A percentile compares a stretch with the other conserved stretches of the same genome.
Evolutionary conservation across 306 rosid genomes (phyloP).

Genomic region (Astragalus membranaceus): DNA sequence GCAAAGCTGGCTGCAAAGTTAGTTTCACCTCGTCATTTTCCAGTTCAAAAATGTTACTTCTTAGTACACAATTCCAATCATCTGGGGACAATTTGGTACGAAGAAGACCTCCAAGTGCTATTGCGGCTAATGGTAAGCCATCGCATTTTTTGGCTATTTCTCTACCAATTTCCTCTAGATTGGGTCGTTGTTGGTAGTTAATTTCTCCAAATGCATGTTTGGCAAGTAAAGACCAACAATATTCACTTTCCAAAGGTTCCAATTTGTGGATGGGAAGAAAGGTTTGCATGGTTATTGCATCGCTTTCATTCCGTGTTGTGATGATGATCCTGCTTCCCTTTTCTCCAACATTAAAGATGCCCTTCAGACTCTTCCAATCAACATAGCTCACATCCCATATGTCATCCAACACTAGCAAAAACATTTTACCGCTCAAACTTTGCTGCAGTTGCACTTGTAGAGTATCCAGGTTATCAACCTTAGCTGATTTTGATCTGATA

Average conservation of each 20-base stretch:
- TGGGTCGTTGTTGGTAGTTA: background rate
- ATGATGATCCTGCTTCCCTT: background rate
- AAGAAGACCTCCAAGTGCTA: constrained; percentile 30
- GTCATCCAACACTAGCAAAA: constrained; percentile 38
- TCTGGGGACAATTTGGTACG: constrained; percentile 7
- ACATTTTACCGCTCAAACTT: constrained; percentile 11
- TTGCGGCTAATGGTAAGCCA: constrained; percentile 43
- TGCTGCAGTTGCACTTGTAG: background rate
- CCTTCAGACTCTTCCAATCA: constrained; percentile 26
- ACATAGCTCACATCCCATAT: constrained; percentile 23
- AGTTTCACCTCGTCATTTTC: background rate
- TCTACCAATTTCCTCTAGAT: constrained; percentile 26
- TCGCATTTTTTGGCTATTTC: constrained; percentile 24
- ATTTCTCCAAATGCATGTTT: constrained; percentile 24
- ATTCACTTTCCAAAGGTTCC: constrained; percentile 12
- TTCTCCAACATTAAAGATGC: background rate
- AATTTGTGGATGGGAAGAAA: constrained; percentile 22
- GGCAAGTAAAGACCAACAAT: constrained; percentile 29
- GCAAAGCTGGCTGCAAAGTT: background rate
- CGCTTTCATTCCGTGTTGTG: constrained; percentile 7
- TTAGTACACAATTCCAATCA: background rate
- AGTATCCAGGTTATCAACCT: background rate
- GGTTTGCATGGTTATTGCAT: constrained; percentile 27
- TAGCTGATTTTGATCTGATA: too few relatives aligned
- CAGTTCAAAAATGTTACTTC: background rate